Conservation (phyloP, 2,329 filamentous ascomycete species). For the Paraphoma chrysanthemicola region DNA sequence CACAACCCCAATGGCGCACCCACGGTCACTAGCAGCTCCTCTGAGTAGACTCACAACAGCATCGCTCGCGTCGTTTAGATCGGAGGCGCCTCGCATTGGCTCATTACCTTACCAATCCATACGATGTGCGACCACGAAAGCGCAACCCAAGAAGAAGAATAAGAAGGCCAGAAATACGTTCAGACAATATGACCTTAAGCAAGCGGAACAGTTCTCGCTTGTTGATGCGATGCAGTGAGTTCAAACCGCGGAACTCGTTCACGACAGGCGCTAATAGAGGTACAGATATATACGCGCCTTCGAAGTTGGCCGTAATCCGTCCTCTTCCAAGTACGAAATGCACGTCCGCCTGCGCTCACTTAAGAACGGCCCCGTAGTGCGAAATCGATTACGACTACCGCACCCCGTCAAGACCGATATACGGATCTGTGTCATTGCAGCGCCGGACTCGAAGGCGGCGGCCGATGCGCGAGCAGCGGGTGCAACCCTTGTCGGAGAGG, state of each 20-base stretch:
- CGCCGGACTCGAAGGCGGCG: slow-evolving; percentile 77
- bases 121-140: slow-evolving; percentile 50
- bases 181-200: slow-evolving; percentile 67
- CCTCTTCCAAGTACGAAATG: slow-evolving; percentile 84
- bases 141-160: slow-evolving; percentile 49
- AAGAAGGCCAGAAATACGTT: slow-evolving; percentile 73
- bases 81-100: slow-evolving; percentile 28
- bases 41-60: slow-evolving; percentile 38
- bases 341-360: slow-evolving; percentile 81
- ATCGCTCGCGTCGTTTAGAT: slow-evolving; percentile 24
- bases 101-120: slow-evolving; percentile 45
- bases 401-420: slow-evolving; percentile 89
- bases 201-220: slow-evolving; percentile 77
- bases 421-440: slow-evolving; percentile 87
- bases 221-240: slow-evolving; percentile 90
- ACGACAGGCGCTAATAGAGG: not conserved
- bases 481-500: slow-evolving; percentile 83
- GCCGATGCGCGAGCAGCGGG: slow-evolving; percentile 78
- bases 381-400: slow-evolving; percentile 86
- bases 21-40: slow-evolving; percentile 42
- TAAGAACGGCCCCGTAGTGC: slow-evolving; percentile 85
- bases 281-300: slow-evolving; percentile 85
- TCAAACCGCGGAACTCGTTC: not conserved
- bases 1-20: slow-evolving; percentile 40
- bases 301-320: slow-evolving; percentile 83